phyloP scores from a whole-genome alignment of 192 early-diverging fungal species.

The Rhizophagus sp. region DNA sequence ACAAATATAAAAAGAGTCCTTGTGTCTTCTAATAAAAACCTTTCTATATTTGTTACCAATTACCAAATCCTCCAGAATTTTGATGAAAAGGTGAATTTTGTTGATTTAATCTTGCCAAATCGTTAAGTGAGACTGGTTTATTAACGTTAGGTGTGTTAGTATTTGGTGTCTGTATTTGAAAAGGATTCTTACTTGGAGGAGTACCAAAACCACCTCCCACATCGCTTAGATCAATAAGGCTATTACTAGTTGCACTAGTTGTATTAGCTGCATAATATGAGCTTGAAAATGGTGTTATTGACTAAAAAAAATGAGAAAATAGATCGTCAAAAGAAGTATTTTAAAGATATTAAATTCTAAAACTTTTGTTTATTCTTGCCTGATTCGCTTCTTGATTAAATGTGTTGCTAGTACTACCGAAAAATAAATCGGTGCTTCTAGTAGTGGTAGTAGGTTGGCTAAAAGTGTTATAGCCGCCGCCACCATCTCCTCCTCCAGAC shows the following conservation, averaged over 20 bases:
- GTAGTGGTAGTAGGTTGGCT: neutral
- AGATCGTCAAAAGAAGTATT: neutral
- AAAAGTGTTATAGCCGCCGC: neutral
- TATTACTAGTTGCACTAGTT: conserved; percentile 15
- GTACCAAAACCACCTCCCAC: neutral
- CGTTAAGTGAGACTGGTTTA: neutral
- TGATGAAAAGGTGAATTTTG: neutral
- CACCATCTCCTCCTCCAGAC: neutral
- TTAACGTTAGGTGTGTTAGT: neutral
- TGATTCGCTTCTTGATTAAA: neutral
- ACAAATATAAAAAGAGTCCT: neutral
- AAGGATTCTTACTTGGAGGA: conserved; percentile 18
- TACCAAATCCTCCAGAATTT: neutral
- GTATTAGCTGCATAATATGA: neutral
- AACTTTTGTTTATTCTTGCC: neutral
- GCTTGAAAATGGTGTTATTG: conserved; percentile 13
- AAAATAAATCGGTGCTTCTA: neutral
- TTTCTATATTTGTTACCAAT: neutral
- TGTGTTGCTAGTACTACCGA: neutral
- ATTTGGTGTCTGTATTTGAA: conserved; percentile 9
- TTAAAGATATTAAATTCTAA: neutral
- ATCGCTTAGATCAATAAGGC: conserved; percentile 14
- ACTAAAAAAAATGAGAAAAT: neutral
- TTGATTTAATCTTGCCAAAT: neutral
- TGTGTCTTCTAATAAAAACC: neutral